phyloP scores from a whole-genome alignment of 192 early-diverging fungal species.

The Diversispora eburnea region DNA sequence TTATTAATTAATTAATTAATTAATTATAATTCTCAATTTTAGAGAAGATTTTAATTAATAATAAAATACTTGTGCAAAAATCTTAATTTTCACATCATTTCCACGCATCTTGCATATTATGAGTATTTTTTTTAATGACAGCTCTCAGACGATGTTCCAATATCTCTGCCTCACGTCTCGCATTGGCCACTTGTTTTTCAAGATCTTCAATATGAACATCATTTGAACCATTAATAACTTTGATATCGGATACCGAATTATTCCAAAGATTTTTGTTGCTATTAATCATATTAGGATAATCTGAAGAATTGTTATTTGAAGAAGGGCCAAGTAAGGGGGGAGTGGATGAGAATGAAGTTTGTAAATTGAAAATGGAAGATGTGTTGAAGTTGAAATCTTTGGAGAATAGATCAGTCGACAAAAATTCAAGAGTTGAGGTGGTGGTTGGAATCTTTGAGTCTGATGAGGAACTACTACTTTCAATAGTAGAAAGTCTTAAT shows the following conservation, averaged over 20 bases:
- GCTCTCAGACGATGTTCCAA: conserved; percentile 29
- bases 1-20: no score
- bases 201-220: conserved; percentile 28
- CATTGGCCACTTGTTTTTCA: conserved; percentile 32
- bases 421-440: conserved; percentile 1
- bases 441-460: background rate
- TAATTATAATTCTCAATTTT: no score
- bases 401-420: conserved; percentile 3
- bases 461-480: background rate
- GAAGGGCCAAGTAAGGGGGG: conserved; percentile 4
- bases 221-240: background rate
- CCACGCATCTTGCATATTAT: conserved; percentile 23
- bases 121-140: conserved; percentile 32
- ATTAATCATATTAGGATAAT: conserved; percentile 3
- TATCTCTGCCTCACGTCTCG: conserved; percentile 26
- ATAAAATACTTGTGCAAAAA: background rate
- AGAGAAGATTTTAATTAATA: no score
- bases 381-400: conserved; percentile 25
- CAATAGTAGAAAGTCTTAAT: background rate
- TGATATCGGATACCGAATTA: background rate
- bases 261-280: conserved; percentile 3
- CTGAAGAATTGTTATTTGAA: conserved; percentile 8
- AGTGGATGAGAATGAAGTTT: conserved; percentile 14
- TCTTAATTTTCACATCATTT: conserved; percentile 9
- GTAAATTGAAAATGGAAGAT: conserved; percentile 26